Evolutionary conservation across 2,329 filamentous ascomycete genomes (phyloP).

Genomic region (Phialocephala sp.): DNA sequence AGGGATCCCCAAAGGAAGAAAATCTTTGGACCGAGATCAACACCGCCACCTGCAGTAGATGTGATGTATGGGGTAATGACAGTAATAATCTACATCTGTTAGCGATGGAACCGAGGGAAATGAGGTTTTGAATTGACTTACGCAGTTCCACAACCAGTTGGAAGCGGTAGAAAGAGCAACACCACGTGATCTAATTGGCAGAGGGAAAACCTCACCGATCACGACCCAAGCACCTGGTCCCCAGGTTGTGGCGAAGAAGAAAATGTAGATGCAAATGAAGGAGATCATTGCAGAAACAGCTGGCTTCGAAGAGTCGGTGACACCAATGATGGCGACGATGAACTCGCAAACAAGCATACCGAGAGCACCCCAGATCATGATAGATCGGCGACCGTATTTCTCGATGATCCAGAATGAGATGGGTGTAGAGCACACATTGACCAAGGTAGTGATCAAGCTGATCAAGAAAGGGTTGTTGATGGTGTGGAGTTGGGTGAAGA

Average conservation of each 20-base stretch:
- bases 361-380: slow-evolving; percentile 78
- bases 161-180: slow-evolving; percentile 84
- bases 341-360: slow-evolving; percentile 90
- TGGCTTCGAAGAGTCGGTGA: slow-evolving; percentile 69
- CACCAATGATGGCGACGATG: slow-evolving; percentile 71
- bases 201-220: slow-evolving; percentile 87
- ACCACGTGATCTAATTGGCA: slow-evolving; percentile 80
- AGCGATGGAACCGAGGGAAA: neutral
- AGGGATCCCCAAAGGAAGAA: slow-evolving; percentile 71
- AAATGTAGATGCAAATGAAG: slow-evolving; percentile 84
- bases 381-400: slow-evolving; percentile 76
- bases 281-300: slow-evolving; percentile 40
- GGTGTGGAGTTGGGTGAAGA: slow-evolving; percentile 77
- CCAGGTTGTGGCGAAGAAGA: slow-evolving; percentile 83
- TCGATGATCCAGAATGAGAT: slow-evolving; percentile 86
- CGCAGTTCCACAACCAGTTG: slow-evolving; percentile 85
- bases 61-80: slow-evolving; percentile 32
- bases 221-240: slow-evolving; percentile 77
- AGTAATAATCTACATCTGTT: slow-evolving; percentile 24
- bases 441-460: slow-evolving; percentile 48
- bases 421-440: slow-evolving; percentile 86
- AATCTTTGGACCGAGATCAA: slow-evolving; percentile 30
- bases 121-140: slow-evolving; percentile 11
- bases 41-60: slow-evolving; percentile 23
- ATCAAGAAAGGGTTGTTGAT: slow-evolving; percentile 78